A percentile compares a stretch with the other conserved stretches of the same genome.
Conservation (phyloP, 148 eudicot genomes). For the Rheum nobile region DNA sequence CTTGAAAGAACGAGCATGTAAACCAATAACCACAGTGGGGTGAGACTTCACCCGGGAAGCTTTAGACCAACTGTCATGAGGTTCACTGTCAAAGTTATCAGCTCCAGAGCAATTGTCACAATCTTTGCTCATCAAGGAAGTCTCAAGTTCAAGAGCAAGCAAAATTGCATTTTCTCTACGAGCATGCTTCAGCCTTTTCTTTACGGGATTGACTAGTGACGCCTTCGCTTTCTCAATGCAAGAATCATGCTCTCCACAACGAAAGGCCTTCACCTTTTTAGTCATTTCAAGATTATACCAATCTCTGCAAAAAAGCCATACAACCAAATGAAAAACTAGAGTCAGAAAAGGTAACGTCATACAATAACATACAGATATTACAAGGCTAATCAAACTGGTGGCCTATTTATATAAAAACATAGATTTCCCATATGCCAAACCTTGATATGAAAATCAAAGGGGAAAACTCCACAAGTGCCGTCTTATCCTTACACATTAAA, state of each 20-base stretch:
- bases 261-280: slow-evolving; percentile 64
- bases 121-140: slow-evolving; percentile 25
- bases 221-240: slow-evolving; percentile 66
- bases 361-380: not conserved
- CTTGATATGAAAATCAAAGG: not conserved
- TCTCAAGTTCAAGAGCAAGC: slow-evolving; percentile 79
- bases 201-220: slow-evolving; percentile 32
- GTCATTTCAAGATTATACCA: slow-evolving; percentile 74
- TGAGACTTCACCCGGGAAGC: slow-evolving; percentile 17
- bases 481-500: not conserved
- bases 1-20: slow-evolving; percentile 23
- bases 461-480: not conserved
- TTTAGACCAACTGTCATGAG: slow-evolving; percentile 14
- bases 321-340: not conserved
- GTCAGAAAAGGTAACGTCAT: not conserved
- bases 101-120: slow-evolving; percentile 9
- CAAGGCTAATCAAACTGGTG: not conserved
- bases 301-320: slow-evolving; percentile 35
- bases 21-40: slow-evolving; percentile 23
- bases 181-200: slow-evolving; percentile 52
- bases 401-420: not conserved
- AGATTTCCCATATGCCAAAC: not conserved
- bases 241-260: slow-evolving; percentile 64
- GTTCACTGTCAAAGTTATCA: slow-evolving; percentile 17
- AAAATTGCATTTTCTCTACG: slow-evolving; percentile 79